phyloP scores from a whole-genome alignment of 345 rosid species.

The Euclidium syriacum region DNA sequence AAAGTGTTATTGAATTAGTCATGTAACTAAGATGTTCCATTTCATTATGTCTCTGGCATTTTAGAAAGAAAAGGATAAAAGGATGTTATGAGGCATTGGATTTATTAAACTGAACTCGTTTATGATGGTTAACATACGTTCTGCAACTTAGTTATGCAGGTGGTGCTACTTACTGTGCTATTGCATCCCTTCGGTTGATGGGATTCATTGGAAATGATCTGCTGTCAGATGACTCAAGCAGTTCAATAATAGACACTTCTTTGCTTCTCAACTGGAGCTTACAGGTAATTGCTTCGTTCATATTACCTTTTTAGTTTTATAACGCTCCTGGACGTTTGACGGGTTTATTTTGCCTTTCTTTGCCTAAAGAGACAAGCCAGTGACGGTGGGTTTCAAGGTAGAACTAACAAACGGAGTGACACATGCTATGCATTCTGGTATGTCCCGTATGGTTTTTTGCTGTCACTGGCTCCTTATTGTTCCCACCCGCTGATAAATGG shows the following conservation, averaged over 20 bases:
- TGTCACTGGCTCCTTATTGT: neutral
- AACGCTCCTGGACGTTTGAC: neutral
- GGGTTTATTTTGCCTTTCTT: neutral
- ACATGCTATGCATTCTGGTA: conserved; percentile 98
- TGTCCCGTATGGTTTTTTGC: conserved; percentile 11
- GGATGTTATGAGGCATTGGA: neutral
- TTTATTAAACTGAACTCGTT: neutral
- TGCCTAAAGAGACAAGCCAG: conserved; percentile 63
- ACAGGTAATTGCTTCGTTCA: conserved; percentile 41
- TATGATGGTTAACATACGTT: conserved; percentile 35
- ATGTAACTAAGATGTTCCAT: neutral
- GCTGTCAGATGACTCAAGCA: conserved; percentile 35
- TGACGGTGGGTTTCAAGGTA: conserved; percentile 95
- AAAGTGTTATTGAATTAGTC: neutral
- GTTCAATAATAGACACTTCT: conserved; percentile 44
- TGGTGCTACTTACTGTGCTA: conserved; percentile 91
- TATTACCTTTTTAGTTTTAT: neutral
- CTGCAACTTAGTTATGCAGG: conserved; percentile 64
- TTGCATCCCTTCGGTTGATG: conserved; percentile 84
- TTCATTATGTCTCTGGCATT: neutral
- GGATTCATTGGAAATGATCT: conserved; percentile 67
- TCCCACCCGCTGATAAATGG: neutral
- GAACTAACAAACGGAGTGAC: conserved; percentile 82
- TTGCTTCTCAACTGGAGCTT: conserved; percentile 70
- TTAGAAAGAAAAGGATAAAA: too few relatives aligned